Base-by-base conservation (phyloP, 73 alveolate species). In the Tetrahymena elliotti region DNA sequence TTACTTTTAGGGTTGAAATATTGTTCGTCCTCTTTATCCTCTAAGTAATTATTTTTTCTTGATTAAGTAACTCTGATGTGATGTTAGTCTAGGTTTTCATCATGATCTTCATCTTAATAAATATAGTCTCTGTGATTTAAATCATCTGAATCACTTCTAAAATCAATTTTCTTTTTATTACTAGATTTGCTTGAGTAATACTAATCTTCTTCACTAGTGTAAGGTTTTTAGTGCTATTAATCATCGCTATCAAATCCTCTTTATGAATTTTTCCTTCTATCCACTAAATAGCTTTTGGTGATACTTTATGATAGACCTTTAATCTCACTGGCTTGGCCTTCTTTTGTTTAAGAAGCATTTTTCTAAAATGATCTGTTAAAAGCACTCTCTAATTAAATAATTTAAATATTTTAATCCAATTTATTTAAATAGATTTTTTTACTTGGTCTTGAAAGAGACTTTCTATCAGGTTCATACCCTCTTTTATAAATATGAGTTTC, bases 201-300 rank as follows among this genome's bases (percentile, higher is more conserved):
- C 11, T n/a, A n/a, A 68, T 68, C 88, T 68, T 68, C 88, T n/a
- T 68, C 88, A 31, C 88, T 68, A 6, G 88, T 27, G 36, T 68
- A 31, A 10, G 88, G 82, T 27, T 47, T 31, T n/a, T n/a, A n/a
- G 20, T 68, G 33, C 4, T 68, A 18, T 27, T 68, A 31, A n/a
- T 68, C 88, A 68, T 68, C 88, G n/a, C 88, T 68, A 0, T 68
- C 88, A 16, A 31, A n/a, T 18, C 20, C 88, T n/a, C 33, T 5
- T 92, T 93, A 27, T 38, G 84, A 10, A 53, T 96, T 33, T 93
- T 96, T 38, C 52, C 97, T 41, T 96, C 96, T 35, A 84, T 94
- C 54, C 6, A 84, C 34, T 52, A 93, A 16, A 37, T 40, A 54
- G 93, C 98, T 84, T 96, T 96, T 33, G 11, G 88, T 68, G 20